Evolutionary conservation across 2,329 filamentous ascomycete species (phyloP), one percentile per base, ranked within the genome.

Genomic region (Penicillium sp.): DNA sequence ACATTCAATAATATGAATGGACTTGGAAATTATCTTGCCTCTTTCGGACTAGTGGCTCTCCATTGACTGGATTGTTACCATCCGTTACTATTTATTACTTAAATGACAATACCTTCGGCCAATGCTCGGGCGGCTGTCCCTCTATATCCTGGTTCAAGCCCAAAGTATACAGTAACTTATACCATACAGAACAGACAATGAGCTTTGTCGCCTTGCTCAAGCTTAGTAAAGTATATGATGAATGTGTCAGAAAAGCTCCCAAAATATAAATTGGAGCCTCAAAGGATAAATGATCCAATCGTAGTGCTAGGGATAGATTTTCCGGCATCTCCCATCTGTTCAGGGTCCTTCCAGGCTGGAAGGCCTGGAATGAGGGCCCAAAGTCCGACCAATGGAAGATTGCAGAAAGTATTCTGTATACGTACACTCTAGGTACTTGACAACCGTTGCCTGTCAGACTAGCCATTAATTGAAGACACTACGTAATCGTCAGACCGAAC

Each of bases 321-420:
- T 37, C 48, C 48, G 24, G 14, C 46, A 33, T 49, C 46, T 10
- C 29, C 31, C 46, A 21, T 22, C 16, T 50, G 22, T 24, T 42
- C 48, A 50, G 48, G 48, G 48, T 50, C 48, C 22, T 50, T 42
- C 48, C 48, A 50, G 48, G 46, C 46, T 49, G 27, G 19, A 48
- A 21, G 29, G 27, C 27, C 48, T 37, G 48, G 48, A 50, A 50
- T 50, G 48, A 16, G 22, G 48, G 46, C 48, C 48, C 8, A 37
- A 24, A 8, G 42, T 50, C 48, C 24, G 16, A 14, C 48, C 48
- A 50, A 50, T 50, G 31, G 48, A 21, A 27, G 22, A 26, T 26
- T 22, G 33, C 21, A 49, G 31, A 2, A 33, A 33, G 35, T 39
- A 39, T 8, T 39, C 10, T 39, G 33, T 48, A 35, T 21, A 22